Evolutionary conservation across 2,329 filamentous ascomycete species (phyloP), one percentile per base, ranked within the genome.

Genomic region (Aspergillus versicolor): DNA sequence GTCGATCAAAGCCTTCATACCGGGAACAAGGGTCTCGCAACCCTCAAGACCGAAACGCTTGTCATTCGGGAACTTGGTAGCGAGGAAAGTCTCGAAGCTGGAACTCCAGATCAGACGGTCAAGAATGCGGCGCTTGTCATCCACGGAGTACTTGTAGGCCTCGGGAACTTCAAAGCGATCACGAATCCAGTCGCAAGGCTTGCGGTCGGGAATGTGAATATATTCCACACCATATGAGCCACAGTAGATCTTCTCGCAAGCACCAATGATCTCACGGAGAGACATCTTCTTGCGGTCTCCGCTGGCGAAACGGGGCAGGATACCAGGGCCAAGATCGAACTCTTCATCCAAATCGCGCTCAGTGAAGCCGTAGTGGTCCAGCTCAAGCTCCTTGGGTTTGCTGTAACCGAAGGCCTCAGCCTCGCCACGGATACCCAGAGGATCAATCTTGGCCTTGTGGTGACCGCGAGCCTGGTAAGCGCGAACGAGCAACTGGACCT

Each of bases 1-100:
- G 77, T 99, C 94, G 64, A 99, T 99, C 62, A 99, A 81, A 53
- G 94, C 94, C 83, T 99, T 99, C 94, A 99, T 99, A 75, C 94
- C 94, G 27, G 94, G 94, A 58, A 99, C 95, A 65, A 99, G 84
- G 56, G 91, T 93, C 78, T 99, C 94, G 72, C 92, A 96, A 73
- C 94, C 94, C 80, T 99, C 94, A 27, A 99, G 86, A 79, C 94
- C 94, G 77, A 99, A 99, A 72, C 94, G 91, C 85, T 99, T 99
- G 81, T 99, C 94, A 78, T 99, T 99, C 75, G 94, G 94, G 79
- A 97, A 97, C 79, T 99, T 99, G 58, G 92, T 97, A 56, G 94
- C 88, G 65, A 96, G 81, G 84, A 99, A 99, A 59, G 87, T 81
- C 81, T 99, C 94, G 75, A 99, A 99, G 78, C 91, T 97, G 63